Conservation (phyloP, 1,139 yeast species). For the Lodderomyces pseudojiufengensis region DNA sequence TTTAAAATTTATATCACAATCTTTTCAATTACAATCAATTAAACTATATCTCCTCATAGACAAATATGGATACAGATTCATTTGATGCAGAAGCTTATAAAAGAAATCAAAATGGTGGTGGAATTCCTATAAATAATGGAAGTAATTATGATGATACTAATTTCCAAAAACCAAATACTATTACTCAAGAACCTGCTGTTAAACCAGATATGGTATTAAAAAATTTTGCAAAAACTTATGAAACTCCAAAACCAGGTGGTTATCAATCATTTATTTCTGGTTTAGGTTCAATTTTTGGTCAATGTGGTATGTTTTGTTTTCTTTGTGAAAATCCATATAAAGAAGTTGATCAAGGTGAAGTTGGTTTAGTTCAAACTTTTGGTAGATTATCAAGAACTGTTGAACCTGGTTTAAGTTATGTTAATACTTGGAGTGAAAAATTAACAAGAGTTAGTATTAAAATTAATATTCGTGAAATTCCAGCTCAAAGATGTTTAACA, state of each 20-base stretch:
- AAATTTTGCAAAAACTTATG: conserved; percentile 36
- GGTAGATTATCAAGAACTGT: conserved; percentile 66
- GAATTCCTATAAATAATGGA: no score
- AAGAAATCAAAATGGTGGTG: background rate
- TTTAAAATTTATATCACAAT: no score
- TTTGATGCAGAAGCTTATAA: conserved; percentile 17
- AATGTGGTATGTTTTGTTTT: conserved; percentile 59
- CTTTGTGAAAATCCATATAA: conserved; percentile 60
- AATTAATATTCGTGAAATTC: conserved; percentile 61
- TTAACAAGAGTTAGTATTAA: conserved; percentile 52
- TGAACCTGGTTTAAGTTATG: conserved; percentile 67
- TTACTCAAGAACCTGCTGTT: conserved; percentile 22
- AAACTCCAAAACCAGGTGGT: conserved; percentile 31
- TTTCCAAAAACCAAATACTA: conserved; percentile 8
- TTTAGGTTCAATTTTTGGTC: conserved; percentile 50
- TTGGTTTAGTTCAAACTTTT: conserved; percentile 65
- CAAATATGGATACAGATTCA: conserved; percentile 12
- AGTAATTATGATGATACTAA: no score
- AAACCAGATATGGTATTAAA: conserved; percentile 30
- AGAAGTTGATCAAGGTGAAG: conserved; percentile 64
- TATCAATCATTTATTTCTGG: conserved; percentile 41
- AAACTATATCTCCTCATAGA: background rate
- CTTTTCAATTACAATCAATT: no score
- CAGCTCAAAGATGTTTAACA: conserved; percentile 66
- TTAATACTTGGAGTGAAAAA: conserved; percentile 63